phyloP scores from a whole-genome alignment of 2,329 filamentous ascomycete genomes.

The Magnaporthales sp. region DNA sequence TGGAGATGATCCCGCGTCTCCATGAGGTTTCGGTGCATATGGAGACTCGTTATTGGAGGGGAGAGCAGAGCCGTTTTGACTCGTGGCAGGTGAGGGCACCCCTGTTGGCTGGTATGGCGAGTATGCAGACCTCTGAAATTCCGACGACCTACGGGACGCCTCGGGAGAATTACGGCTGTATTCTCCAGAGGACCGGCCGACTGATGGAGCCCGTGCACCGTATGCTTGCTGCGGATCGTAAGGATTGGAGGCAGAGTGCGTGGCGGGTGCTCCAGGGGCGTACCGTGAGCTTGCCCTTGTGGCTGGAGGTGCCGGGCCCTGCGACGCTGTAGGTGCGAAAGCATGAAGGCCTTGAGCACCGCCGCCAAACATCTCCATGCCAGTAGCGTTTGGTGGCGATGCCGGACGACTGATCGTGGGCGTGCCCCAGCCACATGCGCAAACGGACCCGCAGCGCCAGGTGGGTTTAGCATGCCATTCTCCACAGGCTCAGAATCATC shows the following conservation, averaged over 20 bases:
- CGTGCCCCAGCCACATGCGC: conserved; percentile 68
- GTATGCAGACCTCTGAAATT: conserved; percentile 23
- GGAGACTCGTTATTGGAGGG: conserved; percentile 17
- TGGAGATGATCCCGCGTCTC: background rate
- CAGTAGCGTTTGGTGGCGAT: conserved; percentile 53
- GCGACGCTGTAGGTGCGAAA: conserved; percentile 21
- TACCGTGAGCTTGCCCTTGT: conserved; percentile 43
- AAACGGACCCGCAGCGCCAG: conserved; percentile 66
- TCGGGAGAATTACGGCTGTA: conserved; percentile 31
- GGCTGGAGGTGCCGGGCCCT: conserved; percentile 24
- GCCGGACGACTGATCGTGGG: conserved; percentile 67
- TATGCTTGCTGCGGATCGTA: conserved; percentile 14
- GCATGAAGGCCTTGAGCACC: conserved; percentile 27
- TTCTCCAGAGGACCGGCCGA: conserved; percentile 36
- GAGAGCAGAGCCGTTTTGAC: conserved; percentile 18
- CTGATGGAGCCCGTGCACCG: conserved; percentile 25
- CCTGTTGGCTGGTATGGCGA: conserved; percentile 24
- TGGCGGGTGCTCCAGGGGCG: conserved; percentile 28
- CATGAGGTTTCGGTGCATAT: conserved; percentile 8
- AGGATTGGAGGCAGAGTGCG: conserved; percentile 10
- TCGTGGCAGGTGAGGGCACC: conserved; percentile 18
- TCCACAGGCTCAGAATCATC: conserved; percentile 67
- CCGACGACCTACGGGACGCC: conserved; percentile 28
- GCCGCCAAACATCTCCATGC: conserved; percentile 64
- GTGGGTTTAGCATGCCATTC: conserved; percentile 46